These are phyloP conservation scores for Nyctanthes arbortristis DNA, from an alignment of 257 asterid species.

Conservation along the genomic window DNA sequence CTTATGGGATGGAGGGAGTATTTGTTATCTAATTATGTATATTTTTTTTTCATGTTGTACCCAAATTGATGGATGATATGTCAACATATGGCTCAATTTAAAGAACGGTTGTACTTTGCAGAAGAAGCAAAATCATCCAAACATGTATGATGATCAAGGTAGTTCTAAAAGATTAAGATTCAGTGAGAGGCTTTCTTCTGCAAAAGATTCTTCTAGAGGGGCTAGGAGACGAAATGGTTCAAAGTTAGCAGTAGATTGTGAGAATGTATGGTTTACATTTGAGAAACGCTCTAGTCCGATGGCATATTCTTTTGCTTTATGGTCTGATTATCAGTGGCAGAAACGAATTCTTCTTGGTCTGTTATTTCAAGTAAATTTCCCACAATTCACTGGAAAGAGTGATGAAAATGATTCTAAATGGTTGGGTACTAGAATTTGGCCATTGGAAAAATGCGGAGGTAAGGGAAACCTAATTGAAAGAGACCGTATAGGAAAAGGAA, in stretches of 20 bases:
- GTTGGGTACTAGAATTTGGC: slow-evolving; percentile 65
- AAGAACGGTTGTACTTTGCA: slow-evolving; percentile 37
- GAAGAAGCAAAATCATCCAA: slow-evolving; percentile 82
- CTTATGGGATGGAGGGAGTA: too few relatives aligned
- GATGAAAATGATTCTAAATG: slow-evolving; percentile 56
- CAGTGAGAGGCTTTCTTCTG: slow-evolving; percentile 66
- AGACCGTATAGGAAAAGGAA: slow-evolving; percentile 69
- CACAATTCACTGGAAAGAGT: slow-evolving; percentile 32
- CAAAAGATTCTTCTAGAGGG: slow-evolving; percentile 54
- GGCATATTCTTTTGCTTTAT: slow-evolving; percentile 32
- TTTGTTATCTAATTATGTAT: not conserved
- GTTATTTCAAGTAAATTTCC: slow-evolving; percentile 49
- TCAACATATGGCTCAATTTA: slow-evolving; percentile 19
- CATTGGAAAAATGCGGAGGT: slow-evolving; percentile 35
- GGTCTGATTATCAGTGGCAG: slow-evolving; percentile 26
- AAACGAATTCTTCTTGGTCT: slow-evolving; percentile 45
- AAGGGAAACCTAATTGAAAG: slow-evolving; percentile 42
- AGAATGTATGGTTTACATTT: slow-evolving; percentile 22
- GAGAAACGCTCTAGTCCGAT: slow-evolving; percentile 30
- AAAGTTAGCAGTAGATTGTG: slow-evolving; percentile 37
- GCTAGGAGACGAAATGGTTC: slow-evolving; percentile 9
- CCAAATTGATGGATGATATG: not conserved
- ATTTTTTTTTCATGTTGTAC: not conserved
- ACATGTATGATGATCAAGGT: slow-evolving; percentile 61
- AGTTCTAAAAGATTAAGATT: slow-evolving; percentile 54